phyloP scores from a whole-genome alignment of 2,329 filamentous ascomycete genomes.

The Calonectria crousiana region DNA sequence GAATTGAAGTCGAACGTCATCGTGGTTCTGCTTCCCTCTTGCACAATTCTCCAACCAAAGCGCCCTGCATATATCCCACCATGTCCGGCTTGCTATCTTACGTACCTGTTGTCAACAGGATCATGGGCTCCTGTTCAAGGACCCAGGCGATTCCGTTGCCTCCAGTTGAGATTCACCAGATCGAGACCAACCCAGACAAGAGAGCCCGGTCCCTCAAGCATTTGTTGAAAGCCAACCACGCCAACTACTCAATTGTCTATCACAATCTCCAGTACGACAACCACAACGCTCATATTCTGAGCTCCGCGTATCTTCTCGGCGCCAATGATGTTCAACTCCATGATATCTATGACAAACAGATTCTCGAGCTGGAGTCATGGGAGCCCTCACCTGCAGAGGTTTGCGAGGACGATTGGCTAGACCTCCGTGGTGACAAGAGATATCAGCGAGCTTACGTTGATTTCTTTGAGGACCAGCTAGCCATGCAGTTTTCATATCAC shows the following conservation, averaged over 20 bases:
- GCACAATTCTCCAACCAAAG: constrained; percentile 19
- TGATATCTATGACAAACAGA: constrained; percentile 82
- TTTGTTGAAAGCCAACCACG: constrained; percentile 90
- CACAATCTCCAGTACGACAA: constrained; percentile 83
- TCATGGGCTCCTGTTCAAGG: constrained; percentile 39
- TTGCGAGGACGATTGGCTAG: constrained; percentile 85
- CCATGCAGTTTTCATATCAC: constrained; percentile 78
- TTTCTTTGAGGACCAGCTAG: constrained; percentile 94
- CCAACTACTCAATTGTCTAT: constrained; percentile 87
- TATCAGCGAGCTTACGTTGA: constrained; percentile 94
- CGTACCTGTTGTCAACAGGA: constrained; percentile 45
- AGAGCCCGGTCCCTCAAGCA: constrained; percentile 88
- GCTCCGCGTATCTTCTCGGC: constrained; percentile 87
- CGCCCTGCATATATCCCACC: constrained; percentile 18
- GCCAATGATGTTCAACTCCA: constrained; percentile 80
- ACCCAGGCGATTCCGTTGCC: constrained; percentile 67
- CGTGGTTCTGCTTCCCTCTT: constrained; percentile 30
- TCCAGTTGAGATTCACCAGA: constrained; percentile 78
- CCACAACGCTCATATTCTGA: constrained; percentile 84
- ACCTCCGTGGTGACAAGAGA: constrained; percentile 80
- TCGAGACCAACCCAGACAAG: constrained; percentile 85
- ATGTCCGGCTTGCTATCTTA: constrained; percentile 53
- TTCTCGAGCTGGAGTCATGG: constrained; percentile 82
- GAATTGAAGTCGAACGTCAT: constrained; percentile 39
- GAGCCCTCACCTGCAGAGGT: constrained; percentile 87